Evolutionary conservation across 23 red algal genomes (phyloP).

Genomic region (Gracilaria caudata): DNA sequence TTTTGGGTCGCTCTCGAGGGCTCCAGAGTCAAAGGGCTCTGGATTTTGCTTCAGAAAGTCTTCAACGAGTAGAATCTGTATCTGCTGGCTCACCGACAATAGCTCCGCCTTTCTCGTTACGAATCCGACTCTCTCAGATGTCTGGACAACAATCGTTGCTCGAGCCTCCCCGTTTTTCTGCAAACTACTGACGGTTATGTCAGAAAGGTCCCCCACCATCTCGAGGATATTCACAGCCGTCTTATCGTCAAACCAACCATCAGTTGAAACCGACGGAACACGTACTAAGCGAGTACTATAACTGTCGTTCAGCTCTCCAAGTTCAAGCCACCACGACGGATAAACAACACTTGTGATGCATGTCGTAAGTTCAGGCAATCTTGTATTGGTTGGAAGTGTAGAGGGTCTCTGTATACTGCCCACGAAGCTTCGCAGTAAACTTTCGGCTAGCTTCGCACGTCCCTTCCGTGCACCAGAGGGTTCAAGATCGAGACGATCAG

Average conservation of each 20-base stretch:
- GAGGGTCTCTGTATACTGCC: slow-evolving; percentile 41
- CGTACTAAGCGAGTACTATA: background rate
- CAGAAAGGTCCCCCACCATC: slow-evolving; percentile 60
- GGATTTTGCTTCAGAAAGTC: slow-evolving; percentile 35
- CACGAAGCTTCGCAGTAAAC: slow-evolving; percentile 43
- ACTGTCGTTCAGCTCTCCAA: slow-evolving; percentile 19
- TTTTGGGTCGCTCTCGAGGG: background rate
- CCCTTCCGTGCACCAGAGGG: slow-evolving; percentile 41
- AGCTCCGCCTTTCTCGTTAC: slow-evolving; percentile 64
- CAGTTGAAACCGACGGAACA: slow-evolving; percentile 32
- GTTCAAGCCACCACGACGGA: slow-evolving; percentile 72
- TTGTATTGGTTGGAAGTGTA: slow-evolving; percentile 28
- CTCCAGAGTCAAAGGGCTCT: background rate
- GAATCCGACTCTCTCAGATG: slow-evolving; percentile 33
- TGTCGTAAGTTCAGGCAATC: slow-evolving; percentile 66
- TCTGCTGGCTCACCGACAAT: slow-evolving; percentile 40
- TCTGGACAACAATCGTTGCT: slow-evolving; percentile 62
- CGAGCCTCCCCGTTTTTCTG: slow-evolving; percentile 34
- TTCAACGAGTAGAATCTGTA: slow-evolving; percentile 47
- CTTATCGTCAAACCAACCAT: slow-evolving; percentile 13
- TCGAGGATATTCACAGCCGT: slow-evolving; percentile 44
- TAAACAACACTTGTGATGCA: slow-evolving; percentile 64
- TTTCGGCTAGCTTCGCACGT: slow-evolving; percentile 60
- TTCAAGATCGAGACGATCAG: slow-evolving; percentile 54
- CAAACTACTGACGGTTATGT: slow-evolving; percentile 38